A percentile compares a stretch with the other conserved stretches of the same genome.
phyloP scores from a whole-genome alignment of 345 rosid species.

The Citrus australasica region DNA sequence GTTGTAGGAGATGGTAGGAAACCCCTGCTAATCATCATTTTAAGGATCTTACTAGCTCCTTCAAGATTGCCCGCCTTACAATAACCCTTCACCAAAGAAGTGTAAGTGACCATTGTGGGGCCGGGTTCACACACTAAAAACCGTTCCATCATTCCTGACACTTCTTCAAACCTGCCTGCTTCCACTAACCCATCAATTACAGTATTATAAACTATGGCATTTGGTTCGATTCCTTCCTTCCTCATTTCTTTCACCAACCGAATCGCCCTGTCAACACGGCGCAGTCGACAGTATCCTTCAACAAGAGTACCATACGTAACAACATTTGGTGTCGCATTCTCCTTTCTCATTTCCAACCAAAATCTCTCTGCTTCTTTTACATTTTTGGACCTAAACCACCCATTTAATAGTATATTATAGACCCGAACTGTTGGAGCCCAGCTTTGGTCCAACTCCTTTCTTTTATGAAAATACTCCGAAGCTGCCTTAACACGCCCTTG shows the following conservation, averaged over 20 bases:
- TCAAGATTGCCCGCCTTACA: slow-evolving; percentile 70
- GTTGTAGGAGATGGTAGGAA: slow-evolving; percentile 67
- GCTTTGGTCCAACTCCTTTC: slow-evolving; percentile 24
- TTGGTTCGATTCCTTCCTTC: slow-evolving; percentile 53
- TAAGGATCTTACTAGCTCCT: slow-evolving; percentile 70
- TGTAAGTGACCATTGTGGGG: slow-evolving; percentile 71
- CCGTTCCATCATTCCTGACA: slow-evolving; percentile 60
- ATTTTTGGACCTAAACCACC: slow-evolving; percentile 74
- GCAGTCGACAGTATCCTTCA: slow-evolving; percentile 78
- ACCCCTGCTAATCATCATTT: slow-evolving; percentile 67
- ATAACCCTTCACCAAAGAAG: slow-evolving; percentile 73
- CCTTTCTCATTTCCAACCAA: slow-evolving; percentile 62
- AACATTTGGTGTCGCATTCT: slow-evolving; percentile 50
- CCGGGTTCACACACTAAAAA: slow-evolving; percentile 60
- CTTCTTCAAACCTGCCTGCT: slow-evolving; percentile 70
- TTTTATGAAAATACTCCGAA: slow-evolving; percentile 40
- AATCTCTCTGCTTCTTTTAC: slow-evolving; percentile 69
- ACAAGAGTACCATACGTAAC: slow-evolving; percentile 79
- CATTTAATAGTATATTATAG: slow-evolving; percentile 71
- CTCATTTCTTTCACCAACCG: slow-evolving; percentile 69
- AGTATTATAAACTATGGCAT: slow-evolving; percentile 58
- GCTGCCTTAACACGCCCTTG: slow-evolving; percentile 70
- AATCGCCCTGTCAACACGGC: slow-evolving; percentile 57
- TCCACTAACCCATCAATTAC: slow-evolving; percentile 80
- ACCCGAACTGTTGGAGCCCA: slow-evolving; percentile 60